Conservation (phyloP, 345 rosid species). For the Sapria himalayana region DNA sequence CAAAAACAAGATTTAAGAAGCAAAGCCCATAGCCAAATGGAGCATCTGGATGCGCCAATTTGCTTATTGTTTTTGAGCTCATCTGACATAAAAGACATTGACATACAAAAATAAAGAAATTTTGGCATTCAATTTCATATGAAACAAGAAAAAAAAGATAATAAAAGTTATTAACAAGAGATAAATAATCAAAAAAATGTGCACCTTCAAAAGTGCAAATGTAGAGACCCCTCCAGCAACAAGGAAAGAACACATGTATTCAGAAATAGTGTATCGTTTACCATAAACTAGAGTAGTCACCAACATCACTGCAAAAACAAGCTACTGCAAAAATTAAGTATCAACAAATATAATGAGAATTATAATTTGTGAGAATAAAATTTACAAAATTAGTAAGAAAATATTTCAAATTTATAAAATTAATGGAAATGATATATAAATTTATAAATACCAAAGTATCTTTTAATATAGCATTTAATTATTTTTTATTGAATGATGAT, state of each 20-base stretch:
- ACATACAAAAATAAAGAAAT: neutral
- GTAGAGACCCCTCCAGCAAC: conserved; percentile 88
- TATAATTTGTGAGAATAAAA: no score
- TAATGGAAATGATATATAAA: no score
- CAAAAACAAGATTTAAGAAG: conserved; percentile 82
- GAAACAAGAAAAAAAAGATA: conserved; percentile 2
- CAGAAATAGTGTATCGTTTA: conserved; percentile 53
- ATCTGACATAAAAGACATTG: conserved; percentile 29
- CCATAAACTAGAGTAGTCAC: conserved; percentile 88
- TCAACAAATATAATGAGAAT: no score
- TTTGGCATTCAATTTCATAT: no score
- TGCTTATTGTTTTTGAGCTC: conserved; percentile 81
- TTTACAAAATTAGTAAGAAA: no score
- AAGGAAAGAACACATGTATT: conserved; percentile 61
- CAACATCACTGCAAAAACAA: conserved; percentile 60
- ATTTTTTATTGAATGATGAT: no score
- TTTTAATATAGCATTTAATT: no score
- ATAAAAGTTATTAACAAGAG: neutral
- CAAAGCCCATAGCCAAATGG: conserved; percentile 91
- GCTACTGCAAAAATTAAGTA: no score
- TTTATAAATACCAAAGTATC: no score
- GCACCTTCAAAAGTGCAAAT: conserved; percentile 79
- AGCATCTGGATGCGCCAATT: conserved; percentile 87
- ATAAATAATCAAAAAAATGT: neutral
- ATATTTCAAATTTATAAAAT: no score